A percentile compares a stretch with the other conserved stretches of the same genome.
Evolutionary conservation across 2,329 filamentous ascomycete genomes (phyloP).

Genomic region (Colletotrichum kahawae): DNA sequence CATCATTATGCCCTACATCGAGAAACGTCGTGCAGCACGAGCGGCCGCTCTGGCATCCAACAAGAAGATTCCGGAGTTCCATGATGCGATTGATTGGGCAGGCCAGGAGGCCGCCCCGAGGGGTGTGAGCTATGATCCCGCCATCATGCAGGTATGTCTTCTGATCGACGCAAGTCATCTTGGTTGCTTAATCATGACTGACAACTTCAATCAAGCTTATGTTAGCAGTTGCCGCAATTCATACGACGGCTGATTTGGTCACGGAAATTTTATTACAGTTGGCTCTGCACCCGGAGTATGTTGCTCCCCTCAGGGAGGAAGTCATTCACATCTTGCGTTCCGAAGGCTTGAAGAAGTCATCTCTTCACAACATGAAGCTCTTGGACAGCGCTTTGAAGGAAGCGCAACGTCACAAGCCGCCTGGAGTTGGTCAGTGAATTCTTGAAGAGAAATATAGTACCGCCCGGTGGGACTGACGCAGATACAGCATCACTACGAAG

Average conservation of each 20-base stretch:
- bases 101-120: background rate
- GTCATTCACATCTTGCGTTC: background rate
- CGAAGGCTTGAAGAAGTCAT: background rate
- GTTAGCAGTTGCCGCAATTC: background rate
- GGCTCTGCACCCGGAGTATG: background rate
- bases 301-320: background rate
- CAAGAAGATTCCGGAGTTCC: background rate
- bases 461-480: background rate
- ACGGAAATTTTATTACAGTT: background rate
- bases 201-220: background rate
- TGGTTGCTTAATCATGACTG: background rate
- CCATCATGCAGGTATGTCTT: background rate
- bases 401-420: background rate
- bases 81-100: background rate
- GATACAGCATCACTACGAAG: background rate
- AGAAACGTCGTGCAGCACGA: background rate
- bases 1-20: background rate
- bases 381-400: background rate
- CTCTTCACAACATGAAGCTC: background rate
- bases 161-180: background rate
- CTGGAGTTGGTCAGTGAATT: background rate
- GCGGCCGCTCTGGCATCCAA: background rate
- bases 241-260: background rate
- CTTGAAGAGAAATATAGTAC: background rate
- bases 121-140: background rate